Evolutionary conservation across 768 basidiomycete genomes (phyloP).

Genomic region (Exsudoporus frostii): DNA sequence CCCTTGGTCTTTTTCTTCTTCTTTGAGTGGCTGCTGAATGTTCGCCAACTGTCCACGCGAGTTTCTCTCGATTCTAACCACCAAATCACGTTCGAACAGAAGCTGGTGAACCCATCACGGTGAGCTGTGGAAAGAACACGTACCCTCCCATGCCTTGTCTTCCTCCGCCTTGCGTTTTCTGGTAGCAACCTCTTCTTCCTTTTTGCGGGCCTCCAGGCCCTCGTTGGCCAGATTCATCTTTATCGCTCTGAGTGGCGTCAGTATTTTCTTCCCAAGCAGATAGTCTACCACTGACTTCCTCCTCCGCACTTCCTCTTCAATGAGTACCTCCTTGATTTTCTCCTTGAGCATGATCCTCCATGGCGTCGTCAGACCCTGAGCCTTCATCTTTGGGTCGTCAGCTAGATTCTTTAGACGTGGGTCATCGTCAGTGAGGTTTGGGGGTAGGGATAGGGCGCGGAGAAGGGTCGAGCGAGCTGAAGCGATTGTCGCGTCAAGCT

Average conservation of each 20-base stretch:
- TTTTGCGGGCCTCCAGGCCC: slow-evolving; percentile 88
- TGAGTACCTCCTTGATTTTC: slow-evolving; percentile 79
- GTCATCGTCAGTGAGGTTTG: slow-evolving; percentile 57
- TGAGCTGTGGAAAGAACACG: slow-evolving; percentile 4
- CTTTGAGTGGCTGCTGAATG: slow-evolving; percentile 60
- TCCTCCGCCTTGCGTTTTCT: slow-evolving; percentile 88
- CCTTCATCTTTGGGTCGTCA: slow-evolving; percentile 31
- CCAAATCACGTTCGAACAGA: not conserved
- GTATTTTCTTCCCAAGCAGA: not conserved
- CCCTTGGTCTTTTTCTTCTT: slow-evolving; percentile 84
- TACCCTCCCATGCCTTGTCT: slow-evolving; percentile 88
- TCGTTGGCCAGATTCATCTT: slow-evolving; percentile 92
- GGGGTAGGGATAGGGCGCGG: slow-evolving; percentile 58
- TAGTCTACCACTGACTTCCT: slow-evolving; percentile 57
- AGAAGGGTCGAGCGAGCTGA: slow-evolving; percentile 71
- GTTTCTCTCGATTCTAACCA: slow-evolving; percentile 66
- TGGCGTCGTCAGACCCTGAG: slow-evolving; percentile 43
- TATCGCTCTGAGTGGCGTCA: slow-evolving; percentile 56
- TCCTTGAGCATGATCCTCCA: slow-evolving; percentile 65
- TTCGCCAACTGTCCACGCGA: slow-evolving; percentile 83
- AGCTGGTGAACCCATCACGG: not conserved
- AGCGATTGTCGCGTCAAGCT: slow-evolving; percentile 74
- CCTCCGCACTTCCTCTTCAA: slow-evolving; percentile 85
- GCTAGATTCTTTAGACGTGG: slow-evolving; percentile 49
- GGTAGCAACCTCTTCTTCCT: slow-evolving; percentile 76